Percentiles rank a stretch among this genome's conserved stretches.
phyloP scores from a whole-genome alignment of 2,329 filamentous ascomycete species.

The Truncatella angustata region DNA sequence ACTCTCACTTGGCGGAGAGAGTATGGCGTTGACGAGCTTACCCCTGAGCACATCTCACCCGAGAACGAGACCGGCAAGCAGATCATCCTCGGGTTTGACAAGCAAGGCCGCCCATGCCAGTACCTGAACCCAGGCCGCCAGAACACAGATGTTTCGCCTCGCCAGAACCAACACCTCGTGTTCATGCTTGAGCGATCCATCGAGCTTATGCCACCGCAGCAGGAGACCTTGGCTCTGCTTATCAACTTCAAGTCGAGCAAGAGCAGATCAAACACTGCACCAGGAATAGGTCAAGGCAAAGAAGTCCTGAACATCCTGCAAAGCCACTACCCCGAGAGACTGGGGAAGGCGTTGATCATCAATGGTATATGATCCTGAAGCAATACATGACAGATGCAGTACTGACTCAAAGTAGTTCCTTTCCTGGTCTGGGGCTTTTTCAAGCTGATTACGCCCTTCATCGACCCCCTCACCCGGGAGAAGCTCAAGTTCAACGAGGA shows the following conservation, averaged over 20 bases:
- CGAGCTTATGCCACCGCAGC: constrained; percentile 81
- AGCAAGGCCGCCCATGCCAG: constrained; percentile 78
- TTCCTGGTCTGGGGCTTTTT: constrained; percentile 94
- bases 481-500: constrained; percentile 99
- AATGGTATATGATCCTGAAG: constrained; percentile 61
- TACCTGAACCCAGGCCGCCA: constrained; percentile 88
- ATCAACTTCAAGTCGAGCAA: constrained; percentile 89
- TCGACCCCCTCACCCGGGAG: constrained; percentile 87
- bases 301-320: constrained; percentile 90
- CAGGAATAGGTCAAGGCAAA: constrained; percentile 71
- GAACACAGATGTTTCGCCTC: constrained; percentile 83
- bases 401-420: constrained; percentile 57
- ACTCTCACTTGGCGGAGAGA: constrained; percentile 89
- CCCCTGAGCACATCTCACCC: constrained; percentile 81
- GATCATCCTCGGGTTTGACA: constrained; percentile 84
- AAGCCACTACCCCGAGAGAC: constrained; percentile 89
- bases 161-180: constrained; percentile 90
- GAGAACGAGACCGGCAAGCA: constrained; percentile 99
- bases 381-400: not conserved
- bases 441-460: constrained; percentile 93
- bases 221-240: constrained; percentile 82
- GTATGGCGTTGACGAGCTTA: constrained; percentile 78
- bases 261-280: constrained; percentile 68
- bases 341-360: constrained; percentile 85
- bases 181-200: constrained; percentile 93